Conservation (phyloP, 768 basidiomycete species). For the Leccinum uliginosum region DNA sequence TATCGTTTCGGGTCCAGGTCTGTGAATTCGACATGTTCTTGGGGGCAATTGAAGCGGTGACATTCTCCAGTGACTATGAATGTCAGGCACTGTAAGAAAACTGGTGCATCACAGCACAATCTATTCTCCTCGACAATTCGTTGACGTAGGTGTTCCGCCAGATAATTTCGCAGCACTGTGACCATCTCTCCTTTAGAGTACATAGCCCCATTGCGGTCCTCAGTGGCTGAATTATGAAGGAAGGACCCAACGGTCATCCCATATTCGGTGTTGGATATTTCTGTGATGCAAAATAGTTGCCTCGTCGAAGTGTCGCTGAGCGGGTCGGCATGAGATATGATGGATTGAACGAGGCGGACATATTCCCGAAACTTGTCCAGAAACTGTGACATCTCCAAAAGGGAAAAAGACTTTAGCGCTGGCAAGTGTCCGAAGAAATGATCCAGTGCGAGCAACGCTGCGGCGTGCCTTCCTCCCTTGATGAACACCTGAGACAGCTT, state of each 20-base stretch:
- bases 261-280: constrained; percentile 10
- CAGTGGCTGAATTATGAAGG: neutral
- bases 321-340: constrained; percentile 7
- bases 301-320: constrained; percentile 16
- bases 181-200: constrained; percentile 20
- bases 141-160: constrained; percentile 27
- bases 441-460: constrained; percentile 10
- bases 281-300: constrained; percentile 24
- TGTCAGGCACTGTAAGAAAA: constrained; percentile 39
- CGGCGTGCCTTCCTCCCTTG: neutral
- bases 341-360: neutral
- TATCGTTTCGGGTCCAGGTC: constrained; percentile 33
- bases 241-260: constrained; percentile 5
- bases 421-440: constrained; percentile 7
- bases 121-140: constrained; percentile 32
- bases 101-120: constrained; percentile 25
- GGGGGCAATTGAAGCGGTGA: constrained; percentile 29
- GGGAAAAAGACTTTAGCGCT: constrained; percentile 16
- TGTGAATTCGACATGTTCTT: constrained; percentile 32
- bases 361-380: constrained; percentile 6
- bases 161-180: constrained; percentile 15
- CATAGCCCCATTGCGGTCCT: neutral
- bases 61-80: constrained; percentile 33
- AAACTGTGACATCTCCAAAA: constrained; percentile 16
- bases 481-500: constrained; percentile 31